phyloP scores from a whole-genome alignment of 1,139 yeast genomes.

The Geotrichum fermentans region DNA sequence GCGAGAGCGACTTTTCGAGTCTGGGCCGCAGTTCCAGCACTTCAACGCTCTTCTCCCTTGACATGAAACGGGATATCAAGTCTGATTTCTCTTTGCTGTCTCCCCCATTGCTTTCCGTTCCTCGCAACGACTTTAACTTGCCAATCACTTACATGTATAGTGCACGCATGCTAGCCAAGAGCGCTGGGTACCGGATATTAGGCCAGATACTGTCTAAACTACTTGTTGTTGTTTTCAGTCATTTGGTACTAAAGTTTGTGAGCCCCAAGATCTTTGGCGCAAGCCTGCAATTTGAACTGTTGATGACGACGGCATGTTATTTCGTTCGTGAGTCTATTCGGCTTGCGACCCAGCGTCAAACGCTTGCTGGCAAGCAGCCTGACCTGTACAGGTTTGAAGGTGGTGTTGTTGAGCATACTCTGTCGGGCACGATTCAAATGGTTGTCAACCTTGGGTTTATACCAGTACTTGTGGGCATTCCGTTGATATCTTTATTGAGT shows the following conservation, averaged over 20 bases:
- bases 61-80: neutral
- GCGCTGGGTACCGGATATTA: slow-evolving; percentile 62
- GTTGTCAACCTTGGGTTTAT: slow-evolving; percentile 72
- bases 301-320: slow-evolving; percentile 62
- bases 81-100: neutral
- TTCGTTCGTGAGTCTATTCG: slow-evolving; percentile 82
- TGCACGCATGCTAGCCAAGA: slow-evolving; percentile 35
- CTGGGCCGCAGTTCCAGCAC: neutral
- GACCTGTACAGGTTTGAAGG: slow-evolving; percentile 41
- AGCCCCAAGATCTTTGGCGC: slow-evolving; percentile 76
- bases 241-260: slow-evolving; percentile 56
- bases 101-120: neutral
- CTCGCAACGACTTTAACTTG: neutral
- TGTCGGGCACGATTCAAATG: slow-evolving; percentile 42
- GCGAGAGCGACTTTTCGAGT: neutral
- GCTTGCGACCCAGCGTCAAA: slow-evolving; percentile 65
- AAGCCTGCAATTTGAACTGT: slow-evolving; percentile 72
- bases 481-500: slow-evolving; percentile 46
- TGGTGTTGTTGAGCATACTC: slow-evolving; percentile 39
- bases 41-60: no score
- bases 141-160: slow-evolving; percentile 16
- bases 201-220: slow-evolving; percentile 72
- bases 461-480: slow-evolving; percentile 58
- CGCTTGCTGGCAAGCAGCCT: slow-evolving; percentile 32
- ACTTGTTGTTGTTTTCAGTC: slow-evolving; percentile 74